Evolutionary conservation across 371 early-diverging fungal genomes (phyloP).

Genomic region (Mortierella sp.): DNA sequence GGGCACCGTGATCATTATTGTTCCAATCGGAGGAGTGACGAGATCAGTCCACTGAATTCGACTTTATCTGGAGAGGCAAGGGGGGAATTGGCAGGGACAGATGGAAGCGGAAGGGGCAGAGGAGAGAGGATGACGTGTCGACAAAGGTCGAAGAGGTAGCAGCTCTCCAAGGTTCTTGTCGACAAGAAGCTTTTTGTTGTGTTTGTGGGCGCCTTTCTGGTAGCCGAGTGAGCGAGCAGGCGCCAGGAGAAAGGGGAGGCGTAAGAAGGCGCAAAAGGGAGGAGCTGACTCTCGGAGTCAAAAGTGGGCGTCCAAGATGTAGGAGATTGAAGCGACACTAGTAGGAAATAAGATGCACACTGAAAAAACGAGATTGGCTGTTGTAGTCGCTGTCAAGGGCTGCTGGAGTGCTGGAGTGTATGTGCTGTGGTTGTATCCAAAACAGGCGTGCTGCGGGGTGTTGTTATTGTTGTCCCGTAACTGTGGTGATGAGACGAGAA

Average conservation of each 20-base stretch:
- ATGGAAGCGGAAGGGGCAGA: background rate
- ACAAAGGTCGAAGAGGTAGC: background rate
- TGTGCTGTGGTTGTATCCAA: too few relatives aligned
- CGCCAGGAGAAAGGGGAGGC: background rate
- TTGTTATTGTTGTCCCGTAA: too few relatives aligned
- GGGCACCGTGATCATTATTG: slow-evolving; percentile 56
- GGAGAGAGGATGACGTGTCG: background rate
- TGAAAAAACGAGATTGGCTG: background rate
- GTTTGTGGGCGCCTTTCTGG: background rate
- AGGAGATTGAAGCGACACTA: background rate
- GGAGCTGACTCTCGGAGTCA: background rate
- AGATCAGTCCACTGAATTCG: background rate
- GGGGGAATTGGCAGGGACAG: background rate
- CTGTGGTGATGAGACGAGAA: too few relatives aligned
- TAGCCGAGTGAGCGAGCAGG: background rate
- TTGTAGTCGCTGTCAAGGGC: too few relatives aligned
- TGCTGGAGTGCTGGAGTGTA: too few relatives aligned
- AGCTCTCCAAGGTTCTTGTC: background rate
- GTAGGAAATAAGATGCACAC: background rate
- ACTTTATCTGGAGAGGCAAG: background rate
- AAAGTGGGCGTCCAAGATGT: background rate
- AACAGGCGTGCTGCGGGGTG: too few relatives aligned
- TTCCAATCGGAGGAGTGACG: slow-evolving; percentile 1
- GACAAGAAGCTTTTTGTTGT: background rate
- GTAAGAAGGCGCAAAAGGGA: background rate